Evolutionary conservation across 352 stramenopile genomes (phyloP).

Genomic region (Phytopythium sindhum): DNA sequence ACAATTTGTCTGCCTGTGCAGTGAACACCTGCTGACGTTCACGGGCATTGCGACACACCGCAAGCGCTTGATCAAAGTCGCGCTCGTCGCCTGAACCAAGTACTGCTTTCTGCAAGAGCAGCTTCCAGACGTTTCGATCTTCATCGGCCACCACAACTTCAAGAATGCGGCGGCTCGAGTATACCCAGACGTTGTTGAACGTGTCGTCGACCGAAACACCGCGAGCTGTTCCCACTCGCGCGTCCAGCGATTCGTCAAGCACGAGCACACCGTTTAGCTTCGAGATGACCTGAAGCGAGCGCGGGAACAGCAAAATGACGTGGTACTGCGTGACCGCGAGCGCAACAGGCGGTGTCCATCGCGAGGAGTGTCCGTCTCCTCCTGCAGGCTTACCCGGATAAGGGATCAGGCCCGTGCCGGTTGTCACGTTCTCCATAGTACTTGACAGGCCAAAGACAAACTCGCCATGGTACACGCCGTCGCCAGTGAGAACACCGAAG

Average conservation of each 20-base stretch:
- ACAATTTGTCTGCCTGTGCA: conserved; percentile 89
- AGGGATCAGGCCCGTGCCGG: conserved; percentile 61
- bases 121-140: conserved; percentile 90
- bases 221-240: conserved; percentile 67
- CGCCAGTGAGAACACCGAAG: conserved; percentile 89
- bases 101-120: conserved; percentile 89
- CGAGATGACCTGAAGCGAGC: conserved; percentile 79
- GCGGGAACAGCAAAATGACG: conserved; percentile 86
- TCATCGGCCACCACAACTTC: conserved; percentile 82
- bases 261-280: conserved; percentile 87
- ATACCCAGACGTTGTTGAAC: conserved; percentile 81
- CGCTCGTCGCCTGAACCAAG: conserved; percentile 59
- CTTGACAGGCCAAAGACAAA: conserved; percentile 68
- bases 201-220: conserved; percentile 68
- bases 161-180: conserved; percentile 78
- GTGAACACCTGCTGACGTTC: conserved; percentile 86
- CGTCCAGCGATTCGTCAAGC: conserved; percentile 80
- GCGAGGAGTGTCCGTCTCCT: conserved; percentile 13
- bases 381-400: conserved; percentile 55
- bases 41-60: conserved; percentile 76
- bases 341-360: conserved; percentile 70
- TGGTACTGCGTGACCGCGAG: conserved; percentile 91
- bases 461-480: conserved; percentile 90
- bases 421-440: conserved; percentile 83
- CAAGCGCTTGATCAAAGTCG: conserved; percentile 88